Evolutionary conservation across 2,329 filamentous ascomycete genomes (phyloP).

Genomic region (Claviceps spartinae): DNA sequence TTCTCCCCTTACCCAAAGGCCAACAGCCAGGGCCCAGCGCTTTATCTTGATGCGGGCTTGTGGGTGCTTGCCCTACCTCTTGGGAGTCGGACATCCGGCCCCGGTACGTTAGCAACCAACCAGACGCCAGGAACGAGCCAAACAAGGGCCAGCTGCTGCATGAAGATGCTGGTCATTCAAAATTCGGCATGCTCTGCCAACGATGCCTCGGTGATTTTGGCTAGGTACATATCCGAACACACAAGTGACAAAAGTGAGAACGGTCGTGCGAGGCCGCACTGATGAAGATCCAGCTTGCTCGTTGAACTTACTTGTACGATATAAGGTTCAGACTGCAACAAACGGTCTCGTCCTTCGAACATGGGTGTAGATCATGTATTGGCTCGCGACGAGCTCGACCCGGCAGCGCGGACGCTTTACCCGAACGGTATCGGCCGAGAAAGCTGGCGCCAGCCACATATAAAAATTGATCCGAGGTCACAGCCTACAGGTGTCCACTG

Average conservation of each 20-base stretch:
- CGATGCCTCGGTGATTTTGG: not conserved
- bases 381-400: not conserved
- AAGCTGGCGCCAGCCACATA: not conserved
- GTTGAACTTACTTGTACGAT: not conserved
- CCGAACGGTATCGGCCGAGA: not conserved
- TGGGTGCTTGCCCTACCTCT: not conserved
- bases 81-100: not conserved
- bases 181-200: not conserved
- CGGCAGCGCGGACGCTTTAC: not conserved
- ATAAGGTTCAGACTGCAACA: not conserved
- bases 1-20: not conserved
- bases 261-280: not conserved
- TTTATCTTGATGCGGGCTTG: not conserved
- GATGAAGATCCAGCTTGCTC: too few relatives aligned
- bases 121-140: not conserved
- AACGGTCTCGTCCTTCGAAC: not conserved
- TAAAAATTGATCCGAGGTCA: not conserved
- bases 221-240: not conserved
- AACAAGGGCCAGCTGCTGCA: not conserved
- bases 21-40: not conserved
- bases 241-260: not conserved
- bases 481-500: not conserved
- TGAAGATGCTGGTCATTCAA: not conserved
- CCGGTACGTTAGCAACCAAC: not conserved
- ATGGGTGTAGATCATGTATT: not conserved